phyloP scores from a whole-genome alignment of 2,329 filamentous ascomycete genomes.

The Plectosphaerella plurivora region DNA sequence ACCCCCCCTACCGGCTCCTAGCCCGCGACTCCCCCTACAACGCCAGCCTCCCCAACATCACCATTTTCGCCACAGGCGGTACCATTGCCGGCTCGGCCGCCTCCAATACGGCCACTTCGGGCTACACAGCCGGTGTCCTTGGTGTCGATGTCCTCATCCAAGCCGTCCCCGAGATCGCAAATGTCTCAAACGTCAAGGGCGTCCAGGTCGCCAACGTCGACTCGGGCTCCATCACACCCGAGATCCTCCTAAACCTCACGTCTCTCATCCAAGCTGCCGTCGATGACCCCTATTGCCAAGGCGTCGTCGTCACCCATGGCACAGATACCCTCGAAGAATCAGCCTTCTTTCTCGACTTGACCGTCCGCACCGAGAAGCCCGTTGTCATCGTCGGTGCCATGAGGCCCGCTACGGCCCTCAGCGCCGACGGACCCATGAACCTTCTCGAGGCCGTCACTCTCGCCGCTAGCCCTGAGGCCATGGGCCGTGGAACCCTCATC shows the following conservation, averaged over 20 bases:
- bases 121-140: slow-evolving; percentile 36
- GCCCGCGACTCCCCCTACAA: slow-evolving; percentile 18
- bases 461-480: slow-evolving; percentile 39
- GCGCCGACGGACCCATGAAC: slow-evolving; percentile 60
- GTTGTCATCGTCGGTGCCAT: slow-evolving; percentile 58
- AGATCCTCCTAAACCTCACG: slow-evolving; percentile 41
- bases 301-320: slow-evolving; percentile 58
- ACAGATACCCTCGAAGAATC: slow-evolving; percentile 63
- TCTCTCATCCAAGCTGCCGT: slow-evolving; percentile 44
- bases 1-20: neutral
- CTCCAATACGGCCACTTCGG: slow-evolving; percentile 40
- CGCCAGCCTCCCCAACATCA: slow-evolving; percentile 48
- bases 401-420: slow-evolving; percentile 58
- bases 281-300: slow-evolving; percentile 33
- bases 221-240: slow-evolving; percentile 41
- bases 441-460: slow-evolving; percentile 56
- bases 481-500: slow-evolving; percentile 52
- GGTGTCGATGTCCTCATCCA: slow-evolving; percentile 46
- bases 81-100: slow-evolving; percentile 52
- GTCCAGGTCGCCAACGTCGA: slow-evolving; percentile 47
- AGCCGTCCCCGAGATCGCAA: slow-evolving; percentile 49
- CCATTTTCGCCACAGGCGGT: slow-evolving; percentile 53
- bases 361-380: slow-evolving; percentile 52
- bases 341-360: slow-evolving; percentile 58
- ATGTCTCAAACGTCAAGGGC: slow-evolving; percentile 49